Conservation (phyloP, 768 basidiomycete species). For the Collybia nuda region DNA sequence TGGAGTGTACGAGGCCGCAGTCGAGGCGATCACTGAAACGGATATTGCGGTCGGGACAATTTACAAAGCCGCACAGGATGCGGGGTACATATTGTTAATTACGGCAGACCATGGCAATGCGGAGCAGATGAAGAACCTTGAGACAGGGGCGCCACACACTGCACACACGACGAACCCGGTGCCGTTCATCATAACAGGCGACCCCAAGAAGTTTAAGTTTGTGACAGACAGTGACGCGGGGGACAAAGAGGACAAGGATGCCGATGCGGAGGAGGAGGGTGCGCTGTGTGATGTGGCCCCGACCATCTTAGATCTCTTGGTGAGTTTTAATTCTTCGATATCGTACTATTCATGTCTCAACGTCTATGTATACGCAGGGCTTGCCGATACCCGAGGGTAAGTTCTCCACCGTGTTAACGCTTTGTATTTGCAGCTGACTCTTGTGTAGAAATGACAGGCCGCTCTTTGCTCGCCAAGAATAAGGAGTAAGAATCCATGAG, state of each 20-base stretch:
- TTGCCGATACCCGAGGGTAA: conserved; percentile 68
- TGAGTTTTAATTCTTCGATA: conserved; percentile 12
- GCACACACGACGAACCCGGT: conserved; percentile 91
- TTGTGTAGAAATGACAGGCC: conserved; percentile 55
- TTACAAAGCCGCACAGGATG: conserved; percentile 80
- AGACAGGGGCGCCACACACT: conserved; percentile 86
- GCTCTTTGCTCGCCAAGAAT: conserved; percentile 45
- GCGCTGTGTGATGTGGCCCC: conserved; percentile 91
- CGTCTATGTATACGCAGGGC: conserved; percentile 39
- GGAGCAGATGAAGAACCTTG: conserved; percentile 86
- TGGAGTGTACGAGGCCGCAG: conserved; percentile 88
- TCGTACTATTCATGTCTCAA: not conserved
- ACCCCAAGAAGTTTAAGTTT: conserved; percentile 55
- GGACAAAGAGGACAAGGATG: conserved; percentile 40
- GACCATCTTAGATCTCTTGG: conserved; percentile 80
- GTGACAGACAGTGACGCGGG: conserved; percentile 48
- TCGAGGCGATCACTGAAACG: conserved; percentile 83
- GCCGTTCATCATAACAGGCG: conserved; percentile 85
- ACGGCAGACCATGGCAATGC: conserved; percentile 97
- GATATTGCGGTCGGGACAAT: conserved; percentile 88
- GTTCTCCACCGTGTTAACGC: conserved; percentile 12
- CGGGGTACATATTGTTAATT: conserved; percentile 84
- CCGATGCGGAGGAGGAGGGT: conserved; percentile 57
- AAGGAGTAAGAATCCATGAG: too few species aligned
- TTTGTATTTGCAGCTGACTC: conserved; percentile 1